phyloP scores from a whole-genome alignment of 2,329 filamentous ascomycete species.

The Talaromyces sp. region DNA sequence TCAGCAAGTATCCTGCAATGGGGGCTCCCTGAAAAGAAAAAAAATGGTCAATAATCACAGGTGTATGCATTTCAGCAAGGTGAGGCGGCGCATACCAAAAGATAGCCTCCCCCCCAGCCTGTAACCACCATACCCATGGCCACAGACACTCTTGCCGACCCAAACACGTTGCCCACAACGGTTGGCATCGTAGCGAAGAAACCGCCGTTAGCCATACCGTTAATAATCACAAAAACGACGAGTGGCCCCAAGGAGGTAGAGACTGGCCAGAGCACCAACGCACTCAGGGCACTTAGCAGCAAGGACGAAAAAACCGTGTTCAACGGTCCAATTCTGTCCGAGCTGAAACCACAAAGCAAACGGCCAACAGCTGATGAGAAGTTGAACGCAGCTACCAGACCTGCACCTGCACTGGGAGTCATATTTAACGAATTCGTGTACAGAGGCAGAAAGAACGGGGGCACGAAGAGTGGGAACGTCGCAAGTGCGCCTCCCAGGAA shows the following conservation, averaged over 20 bases:
- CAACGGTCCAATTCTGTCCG: constrained; percentile 56
- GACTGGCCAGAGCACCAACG: constrained; percentile 62
- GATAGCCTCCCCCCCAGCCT: constrained; percentile 61
- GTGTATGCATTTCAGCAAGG: neutral
- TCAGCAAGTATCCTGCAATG: constrained; percentile 60
- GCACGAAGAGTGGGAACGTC: constrained; percentile 61
- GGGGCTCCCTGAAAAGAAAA: constrained; percentile 51
- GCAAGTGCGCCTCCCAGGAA: constrained; percentile 57
- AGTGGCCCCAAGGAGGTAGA: constrained; percentile 56
- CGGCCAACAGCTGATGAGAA: constrained; percentile 60
- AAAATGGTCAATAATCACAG: neutral
- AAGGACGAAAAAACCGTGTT: constrained; percentile 57
- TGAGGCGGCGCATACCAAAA: constrained; percentile 48
- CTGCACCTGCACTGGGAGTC: constrained; percentile 54
- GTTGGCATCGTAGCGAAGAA: constrained; percentile 66
- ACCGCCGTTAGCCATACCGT: constrained; percentile 60
- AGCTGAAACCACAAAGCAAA: constrained; percentile 54
- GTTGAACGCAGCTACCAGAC: constrained; percentile 61
- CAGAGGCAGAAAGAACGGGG: constrained; percentile 61
- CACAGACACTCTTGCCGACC: constrained; percentile 54
- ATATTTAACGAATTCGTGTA: constrained; percentile 58
- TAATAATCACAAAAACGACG: constrained; percentile 58
- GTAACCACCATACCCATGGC: constrained; percentile 64
- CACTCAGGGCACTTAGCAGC: constrained; percentile 55
- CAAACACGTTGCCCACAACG: constrained; percentile 60